Conservation (phyloP, 176 grass and related monocot species). For the Aegilops tauschii region DNA sequence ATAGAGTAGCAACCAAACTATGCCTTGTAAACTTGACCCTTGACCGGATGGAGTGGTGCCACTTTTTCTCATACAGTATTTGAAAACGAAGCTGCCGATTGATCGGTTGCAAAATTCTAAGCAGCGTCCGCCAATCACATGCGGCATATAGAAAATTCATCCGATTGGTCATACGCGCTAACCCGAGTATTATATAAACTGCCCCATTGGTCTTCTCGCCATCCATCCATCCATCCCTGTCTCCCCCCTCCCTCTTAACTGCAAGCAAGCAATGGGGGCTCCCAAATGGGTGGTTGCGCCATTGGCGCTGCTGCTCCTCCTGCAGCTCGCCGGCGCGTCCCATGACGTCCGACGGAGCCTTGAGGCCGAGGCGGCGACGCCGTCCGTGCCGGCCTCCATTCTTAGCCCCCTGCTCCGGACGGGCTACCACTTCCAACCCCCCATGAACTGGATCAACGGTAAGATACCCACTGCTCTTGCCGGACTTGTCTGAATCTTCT, state of each 20-base stretch:
- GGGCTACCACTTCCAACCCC: slow-evolving; percentile 66
- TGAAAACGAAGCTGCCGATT: neutral
- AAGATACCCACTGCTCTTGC: neutral
- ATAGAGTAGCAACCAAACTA: neutral
- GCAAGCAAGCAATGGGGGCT: neutral
- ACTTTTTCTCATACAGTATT: neutral
- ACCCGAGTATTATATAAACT: slow-evolving; percentile 9
- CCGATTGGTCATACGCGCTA: neutral
- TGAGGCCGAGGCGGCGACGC: neutral
- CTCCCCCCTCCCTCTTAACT: neutral
- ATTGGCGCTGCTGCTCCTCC: slow-evolving; percentile 1
- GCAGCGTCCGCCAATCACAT: neutral
- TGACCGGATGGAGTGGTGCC: neutral
- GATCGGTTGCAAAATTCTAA: neutral
- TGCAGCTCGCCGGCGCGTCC: neutral
- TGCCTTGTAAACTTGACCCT: neutral
- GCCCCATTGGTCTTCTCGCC: slow-evolving; percentile 1
- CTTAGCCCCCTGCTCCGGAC: slow-evolving; percentile 41
- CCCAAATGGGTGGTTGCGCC: neutral
- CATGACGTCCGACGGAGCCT: neutral
- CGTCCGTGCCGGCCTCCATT: slow-evolving; percentile 43
- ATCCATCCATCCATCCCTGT: slow-evolving; percentile 11
- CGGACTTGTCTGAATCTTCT: neutral
- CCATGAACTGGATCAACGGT: slow-evolving; percentile 83
- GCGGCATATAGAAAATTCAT: neutral